Conservation (phyloP, 2,329 filamentous ascomycete species). For the Penicillium corylophilum region DNA sequence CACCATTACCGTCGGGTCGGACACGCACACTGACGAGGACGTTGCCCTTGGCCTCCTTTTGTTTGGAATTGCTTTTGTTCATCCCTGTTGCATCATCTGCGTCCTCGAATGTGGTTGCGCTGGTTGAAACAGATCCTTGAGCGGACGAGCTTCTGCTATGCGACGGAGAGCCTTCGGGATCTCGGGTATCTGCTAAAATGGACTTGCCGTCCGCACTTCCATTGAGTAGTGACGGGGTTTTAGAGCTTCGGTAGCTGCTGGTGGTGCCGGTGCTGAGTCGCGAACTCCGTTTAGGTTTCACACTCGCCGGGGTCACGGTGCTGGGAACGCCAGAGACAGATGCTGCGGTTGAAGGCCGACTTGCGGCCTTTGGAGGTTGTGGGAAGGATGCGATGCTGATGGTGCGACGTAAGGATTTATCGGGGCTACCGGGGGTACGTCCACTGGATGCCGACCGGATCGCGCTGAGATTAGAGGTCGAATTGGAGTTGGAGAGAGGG, state of each 20-base stretch:
- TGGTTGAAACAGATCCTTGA: slow-evolving; percentile 88
- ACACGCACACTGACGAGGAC: slow-evolving; percentile 94
- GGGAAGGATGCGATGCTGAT: slow-evolving; percentile 94
- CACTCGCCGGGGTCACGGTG: slow-evolving; percentile 28
- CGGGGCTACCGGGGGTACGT: slow-evolving; percentile 53
- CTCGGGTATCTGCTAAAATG: slow-evolving; percentile 62
- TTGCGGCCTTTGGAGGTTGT: slow-evolving; percentile 73
- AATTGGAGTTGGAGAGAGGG: slow-evolving; percentile 46
- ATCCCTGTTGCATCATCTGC: slow-evolving; percentile 55
- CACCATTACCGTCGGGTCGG: slow-evolving; percentile 70
- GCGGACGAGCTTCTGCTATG: slow-evolving; percentile 90
- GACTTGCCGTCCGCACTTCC: slow-evolving; percentile 75
- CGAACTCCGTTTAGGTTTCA: slow-evolving; percentile 56
- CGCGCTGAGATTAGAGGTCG: slow-evolving; percentile 56
- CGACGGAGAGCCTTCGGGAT: slow-evolving; percentile 77
- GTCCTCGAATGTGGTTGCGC: slow-evolving; percentile 85
- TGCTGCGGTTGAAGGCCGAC: slow-evolving; percentile 61
- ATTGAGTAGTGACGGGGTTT: slow-evolving; percentile 74
- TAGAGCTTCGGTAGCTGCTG: slow-evolving; percentile 49
- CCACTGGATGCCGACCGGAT: slow-evolving; percentile 57
- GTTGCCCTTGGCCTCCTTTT: slow-evolving; percentile 82
- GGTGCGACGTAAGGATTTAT: slow-evolving; percentile 76
- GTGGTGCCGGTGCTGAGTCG: slow-evolving; percentile 57
- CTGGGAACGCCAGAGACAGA: slow-evolving; percentile 39
- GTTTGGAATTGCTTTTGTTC: slow-evolving; percentile 32